phyloP scores from a whole-genome alignment of 495 filamentous ascomycete genomes.

The Jackrogersella minutella region DNA sequence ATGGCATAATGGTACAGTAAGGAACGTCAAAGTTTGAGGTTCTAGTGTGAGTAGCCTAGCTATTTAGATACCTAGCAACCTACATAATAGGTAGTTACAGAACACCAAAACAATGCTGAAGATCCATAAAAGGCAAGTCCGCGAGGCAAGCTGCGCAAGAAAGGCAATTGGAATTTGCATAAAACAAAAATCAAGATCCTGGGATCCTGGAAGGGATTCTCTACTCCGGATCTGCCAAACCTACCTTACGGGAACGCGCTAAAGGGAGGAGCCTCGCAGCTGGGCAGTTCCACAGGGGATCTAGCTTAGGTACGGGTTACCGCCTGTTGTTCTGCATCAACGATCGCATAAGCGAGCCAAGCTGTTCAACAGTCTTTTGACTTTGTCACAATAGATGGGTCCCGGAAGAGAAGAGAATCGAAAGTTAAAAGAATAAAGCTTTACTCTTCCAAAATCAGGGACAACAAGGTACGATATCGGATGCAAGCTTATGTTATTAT shows the following conservation, averaged over 20 bases:
- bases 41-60: too few species aligned
- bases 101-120: constrained; percentile 3
- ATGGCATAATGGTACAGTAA: constrained; percentile 23
- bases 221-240: constrained; percentile 36
- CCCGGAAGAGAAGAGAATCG: constrained; percentile 1
- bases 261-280: constrained; percentile 20
- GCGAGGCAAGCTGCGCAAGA: too few species aligned
- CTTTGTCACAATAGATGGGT: too few species aligned
- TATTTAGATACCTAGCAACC: too few species aligned
- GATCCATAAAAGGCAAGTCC: too few species aligned
- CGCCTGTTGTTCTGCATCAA: constrained; percentile 22
- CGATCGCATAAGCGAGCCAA: constrained; percentile 19
- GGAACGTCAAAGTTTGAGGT: too few species aligned
- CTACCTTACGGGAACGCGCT: constrained; percentile 27
- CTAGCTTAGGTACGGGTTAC: constrained; percentile 30
- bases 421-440: neutral
- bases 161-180: constrained; percentile 14
- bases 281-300: constrained; percentile 20
- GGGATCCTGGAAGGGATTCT: constrained; percentile 8
- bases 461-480: neutral
- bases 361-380: neutral
- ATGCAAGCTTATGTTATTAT: constrained; percentile 24
- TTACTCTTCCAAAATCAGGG: neutral
- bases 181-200: neutral
- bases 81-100: too few species aligned